Evolutionary conservation across 805 yeast species (phyloP).

Genomic region (Candida maris): DNA sequence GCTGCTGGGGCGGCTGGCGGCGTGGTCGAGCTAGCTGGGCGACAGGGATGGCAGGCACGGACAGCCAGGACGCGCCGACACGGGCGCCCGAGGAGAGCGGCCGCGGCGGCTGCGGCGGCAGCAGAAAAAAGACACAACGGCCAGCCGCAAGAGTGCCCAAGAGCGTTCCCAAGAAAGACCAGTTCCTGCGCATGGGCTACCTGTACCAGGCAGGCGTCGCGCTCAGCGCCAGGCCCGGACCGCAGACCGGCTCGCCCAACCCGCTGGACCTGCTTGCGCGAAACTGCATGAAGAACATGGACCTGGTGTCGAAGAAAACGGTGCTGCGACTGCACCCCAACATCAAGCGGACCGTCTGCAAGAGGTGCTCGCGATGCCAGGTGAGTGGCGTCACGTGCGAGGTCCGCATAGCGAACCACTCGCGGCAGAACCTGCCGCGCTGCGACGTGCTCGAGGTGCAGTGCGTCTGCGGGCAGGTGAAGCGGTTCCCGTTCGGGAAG

Average conservation of each 20-base stretch:
- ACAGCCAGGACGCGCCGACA: too few species aligned
- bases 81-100: too few species aligned
- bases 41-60: too few species aligned
- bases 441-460: slow-evolving; percentile 46
- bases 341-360: slow-evolving; percentile 68
- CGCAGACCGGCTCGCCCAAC: background rate
- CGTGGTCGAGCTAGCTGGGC: too few species aligned
- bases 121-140: background rate
- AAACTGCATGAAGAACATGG: slow-evolving; percentile 51
- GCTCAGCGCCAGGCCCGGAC: slow-evolving; percentile 26
- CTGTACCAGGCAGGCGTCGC: slow-evolving; percentile 52
- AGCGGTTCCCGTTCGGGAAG: slow-evolving; percentile 61
- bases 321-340: slow-evolving; percentile 62
- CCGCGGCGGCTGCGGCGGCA: too few species aligned
- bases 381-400: slow-evolving; percentile 45
- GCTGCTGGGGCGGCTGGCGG: too few species aligned
- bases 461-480: slow-evolving; percentile 53
- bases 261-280: slow-evolving; percentile 46
- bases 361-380: slow-evolving; percentile 52
- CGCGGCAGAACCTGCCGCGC: slow-evolving; percentile 29
- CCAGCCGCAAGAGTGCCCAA: slow-evolving; percentile 33
- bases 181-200: slow-evolving; percentile 55
- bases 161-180: slow-evolving; percentile 50
- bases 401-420: slow-evolving; percentile 39
- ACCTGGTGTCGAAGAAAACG: slow-evolving; percentile 60